Evolutionary conservation across 176 grass and related monocot genomes (phyloP).

Genomic region (Alopecurus myosuroides): DNA sequence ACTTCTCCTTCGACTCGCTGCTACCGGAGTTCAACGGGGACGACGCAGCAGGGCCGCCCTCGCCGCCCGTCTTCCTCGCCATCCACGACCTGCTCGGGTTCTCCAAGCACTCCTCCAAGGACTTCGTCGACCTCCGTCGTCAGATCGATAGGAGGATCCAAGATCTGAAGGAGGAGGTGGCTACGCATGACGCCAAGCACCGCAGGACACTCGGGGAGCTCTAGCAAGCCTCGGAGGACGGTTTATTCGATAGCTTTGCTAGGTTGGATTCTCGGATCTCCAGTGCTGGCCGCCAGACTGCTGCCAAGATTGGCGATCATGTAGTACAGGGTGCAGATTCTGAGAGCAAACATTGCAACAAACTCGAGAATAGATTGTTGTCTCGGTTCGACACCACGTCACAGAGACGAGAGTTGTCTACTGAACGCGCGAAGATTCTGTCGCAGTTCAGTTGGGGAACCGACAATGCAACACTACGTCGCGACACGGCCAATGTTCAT

Average conservation of each 20-base stretch:
- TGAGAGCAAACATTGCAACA: constrained; percentile 76
- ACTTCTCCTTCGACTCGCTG: constrained; percentile 86
- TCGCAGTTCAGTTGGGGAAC: constrained; percentile 97
- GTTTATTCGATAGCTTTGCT: constrained; percentile 91
- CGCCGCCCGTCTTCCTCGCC: constrained; percentile 68
- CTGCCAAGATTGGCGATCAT: constrained; percentile 97
- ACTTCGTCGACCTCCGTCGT: constrained; percentile 78
- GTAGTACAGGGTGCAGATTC: constrained; percentile 98
- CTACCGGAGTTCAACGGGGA: constrained; percentile 71
- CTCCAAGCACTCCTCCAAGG: constrained; percentile 98
- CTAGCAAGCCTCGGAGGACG: constrained; percentile 96
- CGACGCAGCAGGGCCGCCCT: constrained; percentile 36
- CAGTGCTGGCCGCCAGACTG: constrained; percentile 93
- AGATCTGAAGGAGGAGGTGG: constrained; percentile 86
- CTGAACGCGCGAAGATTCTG: constrained; percentile 96
- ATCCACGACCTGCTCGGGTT: constrained; percentile 81
- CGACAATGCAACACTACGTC: constrained; percentile 98
- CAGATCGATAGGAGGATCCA: constrained; percentile 93
- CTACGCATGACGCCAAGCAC: constrained; percentile 80
- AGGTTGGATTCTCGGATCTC: constrained; percentile 93
- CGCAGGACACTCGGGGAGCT: constrained; percentile 86
- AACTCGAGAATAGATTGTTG: constrained; percentile 95
- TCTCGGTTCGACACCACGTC: constrained; percentile 91
- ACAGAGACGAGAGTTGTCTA: constrained; percentile 83
- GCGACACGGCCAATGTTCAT: constrained; percentile 95